Conservation (phyloP, 305 asterid species). For the Solanum hybrid region DNA sequence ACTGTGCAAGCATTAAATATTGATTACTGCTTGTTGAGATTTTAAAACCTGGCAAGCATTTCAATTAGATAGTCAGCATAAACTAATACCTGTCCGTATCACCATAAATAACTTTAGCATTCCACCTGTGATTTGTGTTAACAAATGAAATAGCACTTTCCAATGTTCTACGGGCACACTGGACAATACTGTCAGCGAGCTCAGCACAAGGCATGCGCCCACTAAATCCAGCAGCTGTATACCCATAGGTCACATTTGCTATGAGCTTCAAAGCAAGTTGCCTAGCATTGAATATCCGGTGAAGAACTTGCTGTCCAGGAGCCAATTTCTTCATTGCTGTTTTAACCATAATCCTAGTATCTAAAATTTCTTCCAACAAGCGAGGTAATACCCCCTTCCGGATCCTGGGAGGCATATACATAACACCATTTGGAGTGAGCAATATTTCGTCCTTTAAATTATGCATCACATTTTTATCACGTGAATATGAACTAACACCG, state of each 20-base stretch:
- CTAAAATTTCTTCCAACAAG: constrained; percentile 84
- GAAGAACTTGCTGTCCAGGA: constrained; percentile 70
- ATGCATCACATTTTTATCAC: constrained; percentile 38
- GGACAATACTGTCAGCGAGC: constrained; percentile 98
- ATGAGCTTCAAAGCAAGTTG: constrained; percentile 98
- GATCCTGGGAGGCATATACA: constrained; percentile 68
- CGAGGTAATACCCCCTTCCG: constrained; percentile 85
- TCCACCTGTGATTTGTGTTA: constrained; percentile 66
- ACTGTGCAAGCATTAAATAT: not conserved
- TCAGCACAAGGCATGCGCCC: constrained; percentile 99
- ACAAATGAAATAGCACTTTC: constrained; percentile 84
- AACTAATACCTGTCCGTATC: constrained; percentile 84
- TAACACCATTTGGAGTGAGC: constrained; percentile 85
- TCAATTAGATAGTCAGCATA: not conserved
- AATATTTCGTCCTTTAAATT: constrained; percentile 50
- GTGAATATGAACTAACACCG: constrained; percentile 80
- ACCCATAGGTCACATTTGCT: constrained; percentile 96
- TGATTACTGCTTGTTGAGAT: not conserved
- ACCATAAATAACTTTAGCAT: constrained; percentile 85
- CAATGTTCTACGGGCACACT: constrained; percentile 93
- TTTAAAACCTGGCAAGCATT: not conserved
- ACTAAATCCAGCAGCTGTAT: constrained; percentile 99
- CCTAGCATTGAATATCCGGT: constrained; percentile 81
- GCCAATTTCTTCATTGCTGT: constrained; percentile 83
- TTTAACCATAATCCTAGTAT: constrained; percentile 95